These are phyloP conservation scores for Xylariaceae sp. DNA, from an alignment of 2,329 filamentous ascomycete species.

Conservation along the genomic window DNA sequence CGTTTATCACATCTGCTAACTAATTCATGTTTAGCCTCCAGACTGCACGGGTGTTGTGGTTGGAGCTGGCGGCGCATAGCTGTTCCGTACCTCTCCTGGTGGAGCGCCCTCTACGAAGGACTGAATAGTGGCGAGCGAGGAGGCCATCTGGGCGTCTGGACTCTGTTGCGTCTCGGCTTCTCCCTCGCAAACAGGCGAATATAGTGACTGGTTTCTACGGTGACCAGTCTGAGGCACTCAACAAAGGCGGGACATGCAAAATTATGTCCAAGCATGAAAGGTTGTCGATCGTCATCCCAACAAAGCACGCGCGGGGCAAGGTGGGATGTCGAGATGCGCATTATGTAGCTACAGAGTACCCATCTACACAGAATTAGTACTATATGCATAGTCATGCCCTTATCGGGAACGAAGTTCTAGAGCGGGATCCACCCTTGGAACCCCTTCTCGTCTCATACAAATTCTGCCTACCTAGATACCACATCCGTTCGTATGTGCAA, in stretches of 20 bases:
- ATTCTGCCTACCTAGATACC: no score
- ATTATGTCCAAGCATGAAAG: background rate
- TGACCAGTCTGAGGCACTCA: background rate
- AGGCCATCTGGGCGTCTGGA: slow-evolving; percentile 30
- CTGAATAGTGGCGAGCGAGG: slow-evolving; percentile 59
- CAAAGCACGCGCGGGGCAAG: slow-evolving; percentile 6
- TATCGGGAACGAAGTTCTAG: no score
- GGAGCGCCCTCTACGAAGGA: slow-evolving; percentile 92
- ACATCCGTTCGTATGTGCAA: no score
- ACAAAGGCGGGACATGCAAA: background rate
- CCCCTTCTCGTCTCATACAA: no score
- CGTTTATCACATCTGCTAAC: slow-evolving; percentile 84
- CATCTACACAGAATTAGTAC: no score
- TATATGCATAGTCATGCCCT: no score
- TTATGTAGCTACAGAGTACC: no score
- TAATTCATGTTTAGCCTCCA: slow-evolving; percentile 36
- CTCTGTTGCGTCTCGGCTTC: background rate
- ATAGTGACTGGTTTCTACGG: background rate
- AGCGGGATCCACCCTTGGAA: no score
- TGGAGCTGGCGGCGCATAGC: slow-evolving; percentile 21
- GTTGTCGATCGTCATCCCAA: slow-evolving; percentile 1
- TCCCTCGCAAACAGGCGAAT: background rate
- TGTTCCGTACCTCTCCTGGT: slow-evolving; percentile 77
- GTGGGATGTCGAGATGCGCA: background rate
- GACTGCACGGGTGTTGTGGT: background rate